Evolutionary conservation across 116 monocot species (phyloP).

Genomic region (Dioscorea cayenensis): DNA sequence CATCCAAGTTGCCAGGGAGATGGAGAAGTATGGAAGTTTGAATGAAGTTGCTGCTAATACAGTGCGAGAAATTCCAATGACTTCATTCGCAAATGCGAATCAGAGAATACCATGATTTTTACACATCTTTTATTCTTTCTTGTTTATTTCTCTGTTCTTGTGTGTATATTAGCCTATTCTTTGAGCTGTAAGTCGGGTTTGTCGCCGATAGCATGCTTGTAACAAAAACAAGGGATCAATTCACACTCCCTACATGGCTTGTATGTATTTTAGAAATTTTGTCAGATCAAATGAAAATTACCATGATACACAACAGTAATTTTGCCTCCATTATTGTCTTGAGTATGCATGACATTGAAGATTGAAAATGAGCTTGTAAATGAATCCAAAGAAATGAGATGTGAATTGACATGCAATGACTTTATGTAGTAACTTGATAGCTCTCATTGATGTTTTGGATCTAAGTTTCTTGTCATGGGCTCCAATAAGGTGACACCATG

Average conservation of each 20-base stretch:
- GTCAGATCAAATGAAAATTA: conserved; percentile 23
- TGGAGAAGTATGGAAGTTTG: conserved; percentile 53
- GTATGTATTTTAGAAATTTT: conserved; percentile 23
- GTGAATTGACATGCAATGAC: too few species aligned
- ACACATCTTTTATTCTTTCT: conserved; percentile 1
- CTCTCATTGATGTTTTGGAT: too few species aligned
- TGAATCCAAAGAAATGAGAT: too few species aligned
- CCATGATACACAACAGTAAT: conserved; percentile 1
- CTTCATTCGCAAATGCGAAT: conserved; percentile 16
- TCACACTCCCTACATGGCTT: conserved; percentile 11
- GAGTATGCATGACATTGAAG: too few species aligned
- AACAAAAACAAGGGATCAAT: conserved; percentile 35
- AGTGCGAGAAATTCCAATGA: conserved; percentile 23
- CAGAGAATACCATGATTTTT: conserved; percentile 12
- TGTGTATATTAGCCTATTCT: conserved; percentile 63
- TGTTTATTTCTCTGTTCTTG: conserved; percentile 6
- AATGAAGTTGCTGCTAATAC: neutral
- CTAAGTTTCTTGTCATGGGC: too few species aligned
- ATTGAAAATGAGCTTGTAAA: too few species aligned
- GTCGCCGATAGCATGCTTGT: conserved; percentile 23
- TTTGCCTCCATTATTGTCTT: too few species aligned
- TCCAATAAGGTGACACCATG: too few species aligned
- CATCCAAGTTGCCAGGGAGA: conserved; percentile 74
- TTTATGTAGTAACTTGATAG: too few species aligned
- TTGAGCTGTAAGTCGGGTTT: conserved; percentile 30